Evolutionary conservation across 1,139 yeast species (phyloP).

Genomic region (Kodamaea suecica): DNA sequence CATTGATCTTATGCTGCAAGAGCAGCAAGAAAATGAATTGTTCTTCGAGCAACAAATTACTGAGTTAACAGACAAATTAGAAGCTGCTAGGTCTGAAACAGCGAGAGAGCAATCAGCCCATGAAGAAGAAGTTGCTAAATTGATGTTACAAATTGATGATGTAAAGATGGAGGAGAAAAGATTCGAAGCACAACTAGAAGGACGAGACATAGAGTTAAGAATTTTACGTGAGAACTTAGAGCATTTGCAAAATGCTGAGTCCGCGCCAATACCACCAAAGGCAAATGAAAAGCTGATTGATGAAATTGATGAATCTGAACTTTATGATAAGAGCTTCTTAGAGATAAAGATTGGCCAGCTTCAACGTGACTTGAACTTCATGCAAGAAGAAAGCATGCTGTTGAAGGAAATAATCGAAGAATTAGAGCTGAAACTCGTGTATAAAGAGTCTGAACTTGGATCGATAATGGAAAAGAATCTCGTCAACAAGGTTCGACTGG

Average conservation of each 20-base stretch:
- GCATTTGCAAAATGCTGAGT: constrained; percentile 7
- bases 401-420: constrained; percentile 10
- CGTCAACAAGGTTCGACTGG: constrained; percentile 12
- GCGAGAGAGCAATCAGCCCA: constrained; percentile 4
- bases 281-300: constrained; percentile 4
- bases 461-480: constrained; percentile 15
- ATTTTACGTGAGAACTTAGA: constrained; percentile 14
- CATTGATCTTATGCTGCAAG: constrained; percentile 48
- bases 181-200: constrained; percentile 15
- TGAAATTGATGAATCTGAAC: constrained; percentile 6
- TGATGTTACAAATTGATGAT: constrained; percentile 12
- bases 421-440: constrained; percentile 11
- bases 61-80: constrained; percentile 1
- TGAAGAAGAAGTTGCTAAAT: constrained; percentile 12
- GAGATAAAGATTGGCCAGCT: constrained; percentile 52
- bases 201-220: constrained; percentile 16
- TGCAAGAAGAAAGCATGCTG: constrained; percentile 12
- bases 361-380: constrained; percentile 48
- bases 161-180: constrained; percentile 14
- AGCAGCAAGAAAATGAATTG: constrained; percentile 42
- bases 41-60: constrained; percentile 31
- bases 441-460: constrained; percentile 14
- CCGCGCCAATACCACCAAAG: constrained; percentile 1
- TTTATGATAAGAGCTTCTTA: constrained; percentile 20
- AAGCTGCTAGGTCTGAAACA: constrained; percentile 3